Evolutionary conservation across 352 stramenopile species (phyloP).

Genomic region (Saprolegnia parasitica): DNA sequence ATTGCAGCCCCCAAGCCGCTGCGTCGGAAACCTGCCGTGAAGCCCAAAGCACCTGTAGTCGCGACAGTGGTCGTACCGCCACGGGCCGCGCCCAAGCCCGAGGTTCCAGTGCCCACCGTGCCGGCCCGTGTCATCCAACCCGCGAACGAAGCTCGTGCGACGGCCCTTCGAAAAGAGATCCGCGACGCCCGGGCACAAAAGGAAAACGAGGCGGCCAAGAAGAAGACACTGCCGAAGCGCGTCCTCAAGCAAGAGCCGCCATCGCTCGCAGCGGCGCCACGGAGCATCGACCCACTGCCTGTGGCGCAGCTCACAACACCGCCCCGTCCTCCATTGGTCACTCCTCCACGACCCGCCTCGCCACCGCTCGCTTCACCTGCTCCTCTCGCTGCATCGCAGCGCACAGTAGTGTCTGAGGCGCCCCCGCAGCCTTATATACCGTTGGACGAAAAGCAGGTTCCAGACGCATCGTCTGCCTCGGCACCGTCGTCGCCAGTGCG

Average conservation of each 20-base stretch:
- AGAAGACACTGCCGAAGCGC: not conserved
- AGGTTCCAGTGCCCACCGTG: not conserved
- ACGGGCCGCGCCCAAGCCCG: not conserved
- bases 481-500: no score
- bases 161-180: not conserved
- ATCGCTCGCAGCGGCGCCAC: not conserved
- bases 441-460: no score
- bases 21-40: not conserved
- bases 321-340: no score
- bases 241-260: not conserved
- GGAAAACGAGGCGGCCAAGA: not conserved
- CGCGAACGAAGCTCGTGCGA: slow-evolving; percentile 2
- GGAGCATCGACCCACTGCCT: no score
- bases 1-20: not conserved
- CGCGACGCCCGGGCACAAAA: not conserved
- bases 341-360: no score
- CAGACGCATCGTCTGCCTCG: no score
- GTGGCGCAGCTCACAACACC: no score
- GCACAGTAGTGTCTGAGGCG: no score
- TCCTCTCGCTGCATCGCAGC: no score
- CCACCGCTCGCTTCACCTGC: no score
- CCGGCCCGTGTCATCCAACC: not conserved
- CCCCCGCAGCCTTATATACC: no score
- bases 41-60: not conserved
- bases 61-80: not conserved